Evolutionary conservation across 1,284 basidiomycete genomes (phyloP).

Genomic region (Cutaneotrichosporon sp.): DNA sequence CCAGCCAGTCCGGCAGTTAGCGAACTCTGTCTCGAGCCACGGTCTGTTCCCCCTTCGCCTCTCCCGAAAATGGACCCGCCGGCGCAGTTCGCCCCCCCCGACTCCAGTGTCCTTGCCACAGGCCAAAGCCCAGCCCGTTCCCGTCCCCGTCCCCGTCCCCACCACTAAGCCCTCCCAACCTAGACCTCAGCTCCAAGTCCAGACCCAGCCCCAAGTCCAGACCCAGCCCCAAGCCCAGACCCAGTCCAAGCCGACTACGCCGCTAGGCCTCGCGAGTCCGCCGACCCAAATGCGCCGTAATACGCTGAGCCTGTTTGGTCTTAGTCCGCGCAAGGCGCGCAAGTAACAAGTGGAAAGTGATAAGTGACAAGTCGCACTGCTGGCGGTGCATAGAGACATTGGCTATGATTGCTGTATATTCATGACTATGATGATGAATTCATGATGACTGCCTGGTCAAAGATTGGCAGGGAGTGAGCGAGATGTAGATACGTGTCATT

Average conservation of each 20-base stretch:
- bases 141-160: not conserved
- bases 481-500: no score
- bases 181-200: not conserved
- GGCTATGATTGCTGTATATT: not conserved
- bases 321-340: not conserved
- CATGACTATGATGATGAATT: not conserved
- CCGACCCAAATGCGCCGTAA: not conserved
- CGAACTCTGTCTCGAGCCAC: not conserved
- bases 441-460: not conserved
- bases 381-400: not conserved
- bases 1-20: not conserved
- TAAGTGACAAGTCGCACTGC: not conserved
- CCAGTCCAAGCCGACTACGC: not conserved
- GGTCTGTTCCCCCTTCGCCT: not conserved
- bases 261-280: not conserved
- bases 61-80: not conserved
- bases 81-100: no score
- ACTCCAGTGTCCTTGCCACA: no score
- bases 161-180: no score
- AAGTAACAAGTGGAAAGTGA: not conserved
- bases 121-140: not conserved
- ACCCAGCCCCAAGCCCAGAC: not conserved
- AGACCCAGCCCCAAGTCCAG: not conserved
- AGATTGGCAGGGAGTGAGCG: no score
- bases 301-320: conserved; percentile 2